These are phyloP conservation scores for Saccharomyces pastorianus DNA, from an alignment of 1,139 yeast genomes.

Conservation along the genomic window DNA sequence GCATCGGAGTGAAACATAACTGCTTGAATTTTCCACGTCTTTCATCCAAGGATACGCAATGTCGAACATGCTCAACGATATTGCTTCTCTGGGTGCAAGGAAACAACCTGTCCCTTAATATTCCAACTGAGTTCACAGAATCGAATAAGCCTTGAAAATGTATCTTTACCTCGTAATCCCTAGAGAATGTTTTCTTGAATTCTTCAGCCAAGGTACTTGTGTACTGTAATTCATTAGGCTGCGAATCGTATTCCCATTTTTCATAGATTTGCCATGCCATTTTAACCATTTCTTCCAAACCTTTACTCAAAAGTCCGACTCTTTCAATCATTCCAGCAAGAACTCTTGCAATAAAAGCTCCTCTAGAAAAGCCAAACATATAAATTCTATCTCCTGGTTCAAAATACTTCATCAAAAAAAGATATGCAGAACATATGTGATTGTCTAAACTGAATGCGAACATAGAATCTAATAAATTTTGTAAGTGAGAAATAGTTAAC, in stretches of 20 bases:
- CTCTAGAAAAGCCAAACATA: constrained; percentile 58
- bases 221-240: constrained; percentile 40
- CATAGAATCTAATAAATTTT: constrained; percentile 39
- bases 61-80: constrained; percentile 51
- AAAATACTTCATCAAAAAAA: constrained; percentile 43
- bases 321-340: constrained; percentile 55
- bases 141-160: constrained; percentile 62
- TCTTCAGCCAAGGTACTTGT: constrained; percentile 41
- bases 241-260: constrained; percentile 56
- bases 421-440: constrained; percentile 51
- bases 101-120: constrained; percentile 47
- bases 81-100: constrained; percentile 47
- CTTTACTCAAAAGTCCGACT: constrained; percentile 47
- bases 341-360: constrained; percentile 57
- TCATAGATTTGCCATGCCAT: constrained; percentile 57
- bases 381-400: constrained; percentile 43
- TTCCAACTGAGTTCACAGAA: constrained; percentile 57
- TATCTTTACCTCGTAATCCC: constrained; percentile 36
- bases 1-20: constrained; percentile 41
- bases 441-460: constrained; percentile 46
- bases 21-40: constrained; percentile 55
- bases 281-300: constrained; percentile 45
- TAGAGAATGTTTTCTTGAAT: constrained; percentile 45
- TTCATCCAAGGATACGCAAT: constrained; percentile 59
- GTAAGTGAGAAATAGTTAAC: constrained; percentile 18